Evolutionary conservation across 2,329 filamentous ascomycete genomes (phyloP).

Genomic region (Emericellopsis cladophorae): DNA sequence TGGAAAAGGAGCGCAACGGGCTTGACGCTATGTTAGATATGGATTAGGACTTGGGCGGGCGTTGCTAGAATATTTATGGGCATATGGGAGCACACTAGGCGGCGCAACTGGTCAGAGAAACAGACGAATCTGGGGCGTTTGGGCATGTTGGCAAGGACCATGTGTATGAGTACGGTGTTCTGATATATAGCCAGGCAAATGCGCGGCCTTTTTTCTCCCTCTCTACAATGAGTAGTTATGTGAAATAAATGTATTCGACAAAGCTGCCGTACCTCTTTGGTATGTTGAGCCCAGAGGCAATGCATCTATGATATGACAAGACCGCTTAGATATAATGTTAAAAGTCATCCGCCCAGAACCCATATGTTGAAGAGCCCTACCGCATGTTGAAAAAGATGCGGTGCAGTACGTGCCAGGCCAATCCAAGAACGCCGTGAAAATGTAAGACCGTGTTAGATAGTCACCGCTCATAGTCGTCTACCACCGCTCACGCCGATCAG

Average conservation of each 20-base stretch:
- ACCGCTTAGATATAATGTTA: conserved; percentile 4
- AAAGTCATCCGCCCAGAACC: not conserved
- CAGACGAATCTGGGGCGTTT: no score
- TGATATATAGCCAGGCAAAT: no score
- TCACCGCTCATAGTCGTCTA: not conserved
- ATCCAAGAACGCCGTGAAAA: not conserved
- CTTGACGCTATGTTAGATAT: conserved; percentile 31
- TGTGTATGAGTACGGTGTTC: no score
- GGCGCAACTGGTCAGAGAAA: not conserved
- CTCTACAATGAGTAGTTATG: no score
- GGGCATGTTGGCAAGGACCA: no score
- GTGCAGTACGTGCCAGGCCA: not conserved
- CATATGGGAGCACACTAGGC: not conserved
- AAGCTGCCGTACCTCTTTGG: not conserved
- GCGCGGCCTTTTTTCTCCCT: no score
- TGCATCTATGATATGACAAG: not conserved
- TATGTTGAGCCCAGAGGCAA: conserved; percentile 2
- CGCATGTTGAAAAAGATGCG: not conserved
- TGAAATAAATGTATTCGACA: no score
- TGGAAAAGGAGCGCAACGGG: conserved; percentile 32
- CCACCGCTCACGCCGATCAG: conserved; percentile 49
- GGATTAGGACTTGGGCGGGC: conserved; percentile 14
- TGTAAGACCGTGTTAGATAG: not conserved
- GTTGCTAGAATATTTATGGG: not conserved
- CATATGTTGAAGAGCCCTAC: not conserved